A percentile compares a stretch with the other conserved stretches of the same genome.
These are phyloP conservation scores for Cordyceps militaris DNA, from an alignment of 2,329 filamentous ascomycete species.

Conservation along the genomic window DNA sequence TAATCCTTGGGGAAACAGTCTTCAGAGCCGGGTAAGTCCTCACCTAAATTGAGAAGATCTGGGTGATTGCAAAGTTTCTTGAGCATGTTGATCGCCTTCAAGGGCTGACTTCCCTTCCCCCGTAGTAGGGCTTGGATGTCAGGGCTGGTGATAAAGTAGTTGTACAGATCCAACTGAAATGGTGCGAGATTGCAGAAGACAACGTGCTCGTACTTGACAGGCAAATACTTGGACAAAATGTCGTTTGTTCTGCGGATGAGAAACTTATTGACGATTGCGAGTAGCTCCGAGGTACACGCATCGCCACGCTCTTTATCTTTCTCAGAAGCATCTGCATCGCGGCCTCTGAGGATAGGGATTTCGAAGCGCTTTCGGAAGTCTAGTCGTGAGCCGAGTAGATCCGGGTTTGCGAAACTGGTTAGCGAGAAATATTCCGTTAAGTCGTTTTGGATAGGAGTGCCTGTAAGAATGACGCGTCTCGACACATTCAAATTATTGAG, in stretches of 20 bases:
- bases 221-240: slow-evolving; percentile 93
- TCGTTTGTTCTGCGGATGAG: slow-evolving; percentile 98
- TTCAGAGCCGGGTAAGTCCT: slow-evolving; percentile 84
- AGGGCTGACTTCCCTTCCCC: slow-evolving; percentile 89
- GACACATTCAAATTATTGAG: slow-evolving; percentile 86
- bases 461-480: slow-evolving; percentile 87
- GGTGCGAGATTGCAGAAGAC: slow-evolving; percentile 94
- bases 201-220: slow-evolving; percentile 98
- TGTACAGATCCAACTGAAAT: slow-evolving; percentile 90
- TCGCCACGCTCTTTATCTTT: slow-evolving; percentile 76
- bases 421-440: slow-evolving; percentile 96
- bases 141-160: slow-evolving; percentile 92
- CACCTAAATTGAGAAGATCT: slow-evolving; percentile 75
- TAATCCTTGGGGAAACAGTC: slow-evolving; percentile 77
- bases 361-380: slow-evolving; percentile 96
- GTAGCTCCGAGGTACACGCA: slow-evolving; percentile 71
- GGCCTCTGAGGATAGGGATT: slow-evolving; percentile 81
- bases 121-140: slow-evolving; percentile 87
- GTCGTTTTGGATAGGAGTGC: slow-evolving; percentile 97
- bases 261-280: slow-evolving; percentile 90
- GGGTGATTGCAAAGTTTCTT: slow-evolving; percentile 99
- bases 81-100: slow-evolving; percentile 92
- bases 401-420: slow-evolving; percentile 93
- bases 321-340: slow-evolving; percentile 84
- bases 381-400: slow-evolving; percentile 75